phyloP scores from a whole-genome alignment of 2,329 filamentous ascomycete species.

The Ceratocystis colombiana region DNA sequence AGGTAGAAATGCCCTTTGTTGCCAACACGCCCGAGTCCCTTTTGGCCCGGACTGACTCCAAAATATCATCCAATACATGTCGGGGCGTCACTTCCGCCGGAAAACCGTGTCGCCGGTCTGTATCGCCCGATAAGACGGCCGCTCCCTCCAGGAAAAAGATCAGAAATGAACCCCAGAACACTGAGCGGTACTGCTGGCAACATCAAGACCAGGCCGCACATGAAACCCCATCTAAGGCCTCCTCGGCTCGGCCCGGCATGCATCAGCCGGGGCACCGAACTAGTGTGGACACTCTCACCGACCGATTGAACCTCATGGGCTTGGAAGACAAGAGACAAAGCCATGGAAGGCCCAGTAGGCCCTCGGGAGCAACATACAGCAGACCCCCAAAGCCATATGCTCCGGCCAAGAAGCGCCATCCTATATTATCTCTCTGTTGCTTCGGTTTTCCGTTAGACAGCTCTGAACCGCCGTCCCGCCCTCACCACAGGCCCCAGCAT shows the following conservation, averaged over 20 bases:
- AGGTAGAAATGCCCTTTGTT: constrained; percentile 35
- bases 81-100: constrained; percentile 75
- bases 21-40: constrained; percentile 30
- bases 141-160: background rate
- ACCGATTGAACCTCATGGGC: constrained; percentile 65
- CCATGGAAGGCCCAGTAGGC: constrained; percentile 29
- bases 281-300: constrained; percentile 80
- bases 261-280: constrained; percentile 45
- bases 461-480: background rate
- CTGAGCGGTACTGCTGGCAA: constrained; percentile 81
- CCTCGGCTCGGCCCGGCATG: background rate
- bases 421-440: constrained; percentile 20
- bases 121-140: constrained; percentile 34
- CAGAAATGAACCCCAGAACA: constrained; percentile 36
- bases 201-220: constrained; percentile 73
- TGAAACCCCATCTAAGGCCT: constrained; percentile 36
- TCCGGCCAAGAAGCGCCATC: constrained; percentile 6
- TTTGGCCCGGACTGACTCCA: constrained; percentile 62
- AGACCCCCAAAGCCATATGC: constrained; percentile 23
- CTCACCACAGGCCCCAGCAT: constrained; percentile 1
- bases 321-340: constrained; percentile 40
- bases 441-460: constrained; percentile 17
- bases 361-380: constrained; percentile 20
- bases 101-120: constrained; percentile 67
- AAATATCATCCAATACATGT: constrained; percentile 74